Conservation (phyloP, 768 basidiomycete species). For the Hirschioporus abietinus region DNA sequence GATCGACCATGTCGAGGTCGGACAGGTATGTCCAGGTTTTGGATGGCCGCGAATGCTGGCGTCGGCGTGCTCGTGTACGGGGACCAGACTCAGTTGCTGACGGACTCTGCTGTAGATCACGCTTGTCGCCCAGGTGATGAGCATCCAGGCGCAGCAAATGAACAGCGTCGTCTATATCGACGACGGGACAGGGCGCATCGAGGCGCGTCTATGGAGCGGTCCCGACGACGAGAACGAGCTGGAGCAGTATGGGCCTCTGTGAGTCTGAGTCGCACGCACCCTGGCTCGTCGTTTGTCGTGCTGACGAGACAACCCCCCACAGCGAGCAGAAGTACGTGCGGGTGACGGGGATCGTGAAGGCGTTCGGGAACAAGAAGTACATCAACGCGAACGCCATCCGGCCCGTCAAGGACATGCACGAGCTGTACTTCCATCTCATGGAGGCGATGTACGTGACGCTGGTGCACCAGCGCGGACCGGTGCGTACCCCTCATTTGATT, state of each 20-base stretch:
- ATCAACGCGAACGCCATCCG: constrained; percentile 76
- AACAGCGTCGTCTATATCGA: constrained; percentile 77
- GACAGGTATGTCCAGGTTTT: constrained; percentile 51
- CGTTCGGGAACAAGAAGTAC: constrained; percentile 75
- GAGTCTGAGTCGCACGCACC: too few relatives aligned
- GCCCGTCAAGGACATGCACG: constrained; percentile 60
- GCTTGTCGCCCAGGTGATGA: constrained; percentile 67
- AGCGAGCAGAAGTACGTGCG: constrained; percentile 79
- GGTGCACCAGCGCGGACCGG: constrained; percentile 60
- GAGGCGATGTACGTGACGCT: constrained; percentile 70
- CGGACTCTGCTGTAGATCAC: constrained; percentile 45
- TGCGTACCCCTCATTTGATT: constrained; percentile 27
- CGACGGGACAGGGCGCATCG: constrained; percentile 79
- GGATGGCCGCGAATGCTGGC: not conserved
- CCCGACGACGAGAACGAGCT: constrained; percentile 51
- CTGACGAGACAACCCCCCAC: constrained; percentile 8
- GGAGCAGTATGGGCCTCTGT: constrained; percentile 30
- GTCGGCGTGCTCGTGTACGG: not conserved
- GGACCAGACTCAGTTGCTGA: not conserved
- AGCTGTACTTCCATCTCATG: constrained; percentile 76
- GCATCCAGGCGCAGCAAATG: constrained; percentile 66
- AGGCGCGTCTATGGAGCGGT: constrained; percentile 82
- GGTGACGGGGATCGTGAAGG: constrained; percentile 76
- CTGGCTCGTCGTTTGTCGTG: too few relatives aligned
- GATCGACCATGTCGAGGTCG: constrained; percentile 74